Base-by-base conservation (phyloP, 371 early-diverging fungal genomes). In the Syncephalastrum monosporum region DNA sequence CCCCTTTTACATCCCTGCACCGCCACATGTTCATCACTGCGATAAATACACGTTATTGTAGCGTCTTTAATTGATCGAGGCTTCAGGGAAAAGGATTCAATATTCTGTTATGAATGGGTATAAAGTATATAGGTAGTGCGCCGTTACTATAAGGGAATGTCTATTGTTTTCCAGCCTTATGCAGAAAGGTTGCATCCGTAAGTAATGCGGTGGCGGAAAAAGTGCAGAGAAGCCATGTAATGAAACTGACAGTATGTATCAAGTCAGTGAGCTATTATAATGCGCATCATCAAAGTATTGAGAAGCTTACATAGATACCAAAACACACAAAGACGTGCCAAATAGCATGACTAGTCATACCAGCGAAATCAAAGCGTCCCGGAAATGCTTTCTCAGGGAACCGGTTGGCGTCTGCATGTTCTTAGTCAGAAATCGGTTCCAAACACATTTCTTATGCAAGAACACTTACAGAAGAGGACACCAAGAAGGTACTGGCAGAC, bases 291-390 rank as follows among this genome's bases (percentile, higher is more conserved):
- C 38, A 15, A 6, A 24, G 8, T 8, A 10, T 10, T 13, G 5
- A 15, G 6, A 15, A 42, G 59, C 68, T 59, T 64, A 71, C 71
- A 51, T 65, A 82, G 21, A 84, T 83, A 5, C 85, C 88, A 5
- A 76, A 72, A n/a, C 84, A 75, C 8, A 89, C 88, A 67, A 78
- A 78, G 16, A 85, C 59, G 65, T 91, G 91, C 91, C 91, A 91
- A 47, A 87, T 71, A 48, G 84, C 85, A 67, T 91, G 91, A 47
- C 85, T 84, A 53, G 86, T 83, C 65, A 75, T 64, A 50, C 83
- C 82, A 57, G 82, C 67, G 43, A 72, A 65, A 66, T 92, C 91
- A 70, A 90, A 89, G 56, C 72, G 65, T 7, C 91, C 91, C 6
- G 89, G 90, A 47, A 70, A 81, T 52, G 73, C 75, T 61, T 85